Percentiles rank a stretch among this genome's conserved stretches.
Evolutionary conservation across 2,329 filamentous ascomycete species (phyloP).

Genomic region (Clarireedia sp.): DNA sequence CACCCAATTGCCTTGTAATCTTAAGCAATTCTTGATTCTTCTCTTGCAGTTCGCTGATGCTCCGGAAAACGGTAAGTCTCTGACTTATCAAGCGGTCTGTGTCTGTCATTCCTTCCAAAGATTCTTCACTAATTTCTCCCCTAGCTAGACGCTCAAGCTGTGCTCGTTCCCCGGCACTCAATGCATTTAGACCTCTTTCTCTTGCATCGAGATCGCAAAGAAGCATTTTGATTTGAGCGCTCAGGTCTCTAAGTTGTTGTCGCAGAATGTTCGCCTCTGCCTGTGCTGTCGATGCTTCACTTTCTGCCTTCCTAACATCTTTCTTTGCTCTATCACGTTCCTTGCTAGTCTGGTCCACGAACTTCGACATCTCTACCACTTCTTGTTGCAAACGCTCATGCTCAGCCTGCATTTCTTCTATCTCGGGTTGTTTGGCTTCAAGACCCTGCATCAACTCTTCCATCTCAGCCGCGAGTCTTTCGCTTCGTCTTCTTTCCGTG

Average conservation of each 20-base stretch:
- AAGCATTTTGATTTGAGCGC: slow-evolving; percentile 82
- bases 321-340: slow-evolving; percentile 74
- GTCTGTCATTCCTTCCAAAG: slow-evolving; percentile 67
- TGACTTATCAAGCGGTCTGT: slow-evolving; percentile 86
- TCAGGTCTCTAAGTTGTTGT: slow-evolving; percentile 81
- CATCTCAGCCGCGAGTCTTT: slow-evolving; percentile 66
- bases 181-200: slow-evolving; percentile 67
- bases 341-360: slow-evolving; percentile 73
- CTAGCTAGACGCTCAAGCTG: slow-evolving; percentile 71
- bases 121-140: slow-evolving; percentile 65
- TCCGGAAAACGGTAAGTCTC: slow-evolving; percentile 82
- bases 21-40: slow-evolving; percentile 81
- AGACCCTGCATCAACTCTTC: slow-evolving; percentile 81
- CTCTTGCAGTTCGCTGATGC: slow-evolving; percentile 73
- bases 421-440: slow-evolving; percentile 78
- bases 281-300: slow-evolving; percentile 55
- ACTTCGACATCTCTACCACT: slow-evolving; percentile 73
- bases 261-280: slow-evolving; percentile 71
- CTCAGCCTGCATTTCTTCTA: slow-evolving; percentile 77
- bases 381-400: slow-evolving; percentile 73
- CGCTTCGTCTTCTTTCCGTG: slow-evolving; percentile 64
- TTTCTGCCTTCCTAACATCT: slow-evolving; percentile 69
- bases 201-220: slow-evolving; percentile 78
- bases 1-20: slow-evolving; percentile 75
- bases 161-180: slow-evolving; percentile 63